A percentile compares a stretch with the other conserved stretches of the same genome.
These are phyloP conservation scores for Zasmidium angulare DNA, from an alignment of 2,329 filamentous ascomycete genomes.

Conservation along the genomic window DNA sequence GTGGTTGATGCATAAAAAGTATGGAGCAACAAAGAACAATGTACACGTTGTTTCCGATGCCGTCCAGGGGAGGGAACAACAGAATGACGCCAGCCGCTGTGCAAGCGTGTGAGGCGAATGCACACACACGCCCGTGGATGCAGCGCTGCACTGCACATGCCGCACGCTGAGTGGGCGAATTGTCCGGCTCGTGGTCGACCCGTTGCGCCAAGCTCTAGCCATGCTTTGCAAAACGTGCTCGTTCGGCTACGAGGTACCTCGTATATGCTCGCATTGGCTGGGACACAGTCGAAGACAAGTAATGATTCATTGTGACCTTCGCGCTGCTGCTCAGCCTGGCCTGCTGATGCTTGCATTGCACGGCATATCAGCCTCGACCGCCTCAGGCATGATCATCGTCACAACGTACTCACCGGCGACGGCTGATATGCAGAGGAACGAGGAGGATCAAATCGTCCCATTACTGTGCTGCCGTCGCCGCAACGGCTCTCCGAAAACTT, in stretches of 20 bases:
- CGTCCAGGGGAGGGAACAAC: background rate
- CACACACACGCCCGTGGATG: too few species aligned
- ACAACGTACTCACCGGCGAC: background rate
- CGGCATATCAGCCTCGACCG: background rate
- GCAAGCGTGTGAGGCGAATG: too few species aligned
- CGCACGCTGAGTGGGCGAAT: background rate
- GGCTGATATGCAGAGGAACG: background rate
- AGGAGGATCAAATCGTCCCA: background rate
- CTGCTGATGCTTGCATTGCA: background rate
- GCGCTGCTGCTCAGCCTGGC: background rate
- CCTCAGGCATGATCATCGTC: background rate
- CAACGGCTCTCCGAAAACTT: background rate
- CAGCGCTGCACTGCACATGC: background rate
- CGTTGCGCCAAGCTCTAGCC: background rate
- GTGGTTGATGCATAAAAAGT: background rate
- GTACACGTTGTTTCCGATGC: background rate
- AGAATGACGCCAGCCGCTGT: background rate
- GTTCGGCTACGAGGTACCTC: too few species aligned
- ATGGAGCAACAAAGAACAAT: background rate
- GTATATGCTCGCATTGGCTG: background rate
- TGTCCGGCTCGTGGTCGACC: background rate
- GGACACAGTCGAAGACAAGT: too few species aligned
- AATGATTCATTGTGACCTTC: background rate
- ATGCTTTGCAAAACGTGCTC: background rate
- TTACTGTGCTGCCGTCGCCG: background rate